phyloP scores from a whole-genome alignment of 192 early-diverging fungal species.

The Mortierella alpina region DNA sequence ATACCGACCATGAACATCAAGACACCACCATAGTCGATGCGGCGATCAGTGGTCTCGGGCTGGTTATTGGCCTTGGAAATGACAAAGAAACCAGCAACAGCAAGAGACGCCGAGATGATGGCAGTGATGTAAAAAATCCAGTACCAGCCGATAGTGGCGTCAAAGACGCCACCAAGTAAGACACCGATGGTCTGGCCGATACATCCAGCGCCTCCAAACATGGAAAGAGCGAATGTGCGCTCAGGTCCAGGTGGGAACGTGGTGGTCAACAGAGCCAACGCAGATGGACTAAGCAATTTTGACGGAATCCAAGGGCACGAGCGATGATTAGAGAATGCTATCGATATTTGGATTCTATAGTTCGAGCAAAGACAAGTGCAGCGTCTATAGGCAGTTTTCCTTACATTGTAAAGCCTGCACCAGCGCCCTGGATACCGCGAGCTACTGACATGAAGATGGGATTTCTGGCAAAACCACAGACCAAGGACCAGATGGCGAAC shows the following conservation, averaged over 20 bases:
- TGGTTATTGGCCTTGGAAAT: slow-evolving; percentile 30
- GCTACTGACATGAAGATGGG: slow-evolving; percentile 52
- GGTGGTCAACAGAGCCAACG: slow-evolving; percentile 41
- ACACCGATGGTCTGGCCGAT: slow-evolving; percentile 47
- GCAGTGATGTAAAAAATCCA: slow-evolving; percentile 57
- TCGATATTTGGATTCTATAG: neutral
- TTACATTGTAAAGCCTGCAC: slow-evolving; percentile 53
- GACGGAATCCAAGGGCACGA: neutral
- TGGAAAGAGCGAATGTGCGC: slow-evolving; percentile 37
- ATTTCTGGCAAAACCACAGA: slow-evolving; percentile 49
- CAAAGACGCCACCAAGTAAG: slow-evolving; percentile 50
- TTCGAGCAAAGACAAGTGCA: neutral
- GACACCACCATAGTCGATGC: slow-evolving; percentile 32
- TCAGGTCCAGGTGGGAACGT: slow-evolving; percentile 42
- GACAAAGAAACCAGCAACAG: slow-evolving; percentile 37
- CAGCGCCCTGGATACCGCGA: slow-evolving; percentile 47
- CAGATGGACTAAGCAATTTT: slow-evolving; percentile 18
- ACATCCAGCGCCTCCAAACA: slow-evolving; percentile 43
- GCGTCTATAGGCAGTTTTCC: neutral
- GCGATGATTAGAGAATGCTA: neutral
- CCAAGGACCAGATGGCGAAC: slow-evolving; percentile 43
- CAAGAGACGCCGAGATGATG: slow-evolving; percentile 34
- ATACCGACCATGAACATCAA: slow-evolving; percentile 43
- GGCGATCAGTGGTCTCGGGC: slow-evolving; percentile 16
- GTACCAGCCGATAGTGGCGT: slow-evolving; percentile 52